A percentile compares a stretch with the other conserved stretches of the same genome.
These are phyloP conservation scores for Cryptosporidium xiaoi DNA, from an alignment of 169 alveolate genomes.

Conservation along the genomic window DNA sequence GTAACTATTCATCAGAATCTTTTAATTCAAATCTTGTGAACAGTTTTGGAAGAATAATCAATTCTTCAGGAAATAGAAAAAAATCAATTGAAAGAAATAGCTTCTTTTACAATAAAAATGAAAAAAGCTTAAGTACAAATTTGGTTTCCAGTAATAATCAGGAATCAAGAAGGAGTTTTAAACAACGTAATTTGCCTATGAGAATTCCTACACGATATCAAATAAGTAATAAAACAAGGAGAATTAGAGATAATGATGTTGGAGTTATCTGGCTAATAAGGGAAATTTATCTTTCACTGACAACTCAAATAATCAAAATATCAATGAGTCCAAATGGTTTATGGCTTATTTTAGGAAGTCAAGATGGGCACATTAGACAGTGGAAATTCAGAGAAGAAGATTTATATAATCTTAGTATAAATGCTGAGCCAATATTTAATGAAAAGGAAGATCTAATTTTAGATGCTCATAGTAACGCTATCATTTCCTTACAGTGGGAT, in stretches of 20 bases:
- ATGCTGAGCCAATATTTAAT: constrained; percentile 35
- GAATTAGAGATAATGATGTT: constrained; percentile 18
- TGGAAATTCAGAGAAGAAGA: constrained; percentile 35
- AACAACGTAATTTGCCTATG: constrained; percentile 51
- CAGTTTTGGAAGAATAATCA: constrained; percentile 27
- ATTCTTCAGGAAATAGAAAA: background rate
- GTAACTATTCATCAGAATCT: constrained; percentile 6
- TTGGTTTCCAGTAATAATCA: background rate
- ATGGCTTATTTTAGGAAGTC: constrained; percentile 64
- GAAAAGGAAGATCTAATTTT: constrained; percentile 33
- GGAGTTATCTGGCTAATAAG: constrained; percentile 57
- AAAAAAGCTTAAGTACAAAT: background rate
- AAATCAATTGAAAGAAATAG: background rate
- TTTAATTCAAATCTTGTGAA: constrained; percentile 39
- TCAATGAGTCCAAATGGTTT: constrained; percentile 64
- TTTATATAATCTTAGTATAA: background rate
- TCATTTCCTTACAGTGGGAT: constrained; percentile 67
- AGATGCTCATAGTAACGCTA: constrained; percentile 56
- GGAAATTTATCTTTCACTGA: constrained; percentile 40
- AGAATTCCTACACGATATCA: constrained; percentile 48
- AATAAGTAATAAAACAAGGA: constrained; percentile 31
- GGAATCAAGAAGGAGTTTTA: constrained; percentile 36
- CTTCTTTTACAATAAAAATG: background rate
- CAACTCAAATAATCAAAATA: constrained; percentile 34
- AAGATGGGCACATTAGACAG: constrained; percentile 51